Percentiles rank a stretch among this genome's conserved stretches.
phyloP scores from a whole-genome alignment of 2,329 filamentous ascomycete genomes.

The Sordariomycetes sp. region DNA sequence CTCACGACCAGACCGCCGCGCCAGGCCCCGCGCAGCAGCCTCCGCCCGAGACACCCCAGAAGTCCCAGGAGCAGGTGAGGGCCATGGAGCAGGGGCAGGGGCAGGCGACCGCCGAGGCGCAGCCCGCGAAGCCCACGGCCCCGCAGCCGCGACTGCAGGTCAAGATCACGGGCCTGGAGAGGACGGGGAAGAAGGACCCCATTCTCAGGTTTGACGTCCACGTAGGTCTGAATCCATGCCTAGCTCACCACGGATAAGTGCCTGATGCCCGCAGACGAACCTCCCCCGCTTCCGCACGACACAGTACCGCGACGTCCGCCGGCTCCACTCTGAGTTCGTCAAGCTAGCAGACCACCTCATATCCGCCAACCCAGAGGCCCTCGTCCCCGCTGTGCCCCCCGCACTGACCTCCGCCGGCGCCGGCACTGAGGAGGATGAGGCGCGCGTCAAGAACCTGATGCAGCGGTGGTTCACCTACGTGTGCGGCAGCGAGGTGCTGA shows the following conservation, averaged over 20 bases:
- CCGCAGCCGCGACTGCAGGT: conserved; percentile 78
- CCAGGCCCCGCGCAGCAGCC: neutral
- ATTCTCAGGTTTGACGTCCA: conserved; percentile 93
- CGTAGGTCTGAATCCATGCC: conserved; percentile 34
- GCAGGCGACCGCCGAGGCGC: conserved; percentile 8
- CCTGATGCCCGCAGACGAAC: conserved; percentile 57
- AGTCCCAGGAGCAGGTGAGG: conserved; percentile 13
- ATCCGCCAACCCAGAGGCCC: conserved; percentile 90
- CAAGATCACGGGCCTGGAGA: conserved; percentile 87
- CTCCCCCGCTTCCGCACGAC: conserved; percentile 96
- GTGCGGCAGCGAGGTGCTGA: conserved; percentile 81
- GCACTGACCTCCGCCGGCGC: conserved; percentile 87
- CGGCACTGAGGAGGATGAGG: conserved; percentile 91
- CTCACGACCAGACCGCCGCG: neutral
- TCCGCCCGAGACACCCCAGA: conserved; percentile 9
- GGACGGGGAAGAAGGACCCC: conserved; percentile 89
- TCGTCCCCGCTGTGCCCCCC: conserved; percentile 91
- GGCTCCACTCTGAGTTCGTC: conserved; percentile 87
- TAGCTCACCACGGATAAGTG: neutral
- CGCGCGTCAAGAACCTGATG: conserved; percentile 73
- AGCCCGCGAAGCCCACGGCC: conserved; percentile 43
- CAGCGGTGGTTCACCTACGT: conserved; percentile 94
- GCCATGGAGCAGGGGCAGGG: conserved; percentile 8
- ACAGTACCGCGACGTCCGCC: conserved; percentile 93
- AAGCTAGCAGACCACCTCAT: conserved; percentile 95